Evolutionary conservation across 2,329 filamentous ascomycete genomes (phyloP).

Genomic region (Sporothrix sp.): DNA sequence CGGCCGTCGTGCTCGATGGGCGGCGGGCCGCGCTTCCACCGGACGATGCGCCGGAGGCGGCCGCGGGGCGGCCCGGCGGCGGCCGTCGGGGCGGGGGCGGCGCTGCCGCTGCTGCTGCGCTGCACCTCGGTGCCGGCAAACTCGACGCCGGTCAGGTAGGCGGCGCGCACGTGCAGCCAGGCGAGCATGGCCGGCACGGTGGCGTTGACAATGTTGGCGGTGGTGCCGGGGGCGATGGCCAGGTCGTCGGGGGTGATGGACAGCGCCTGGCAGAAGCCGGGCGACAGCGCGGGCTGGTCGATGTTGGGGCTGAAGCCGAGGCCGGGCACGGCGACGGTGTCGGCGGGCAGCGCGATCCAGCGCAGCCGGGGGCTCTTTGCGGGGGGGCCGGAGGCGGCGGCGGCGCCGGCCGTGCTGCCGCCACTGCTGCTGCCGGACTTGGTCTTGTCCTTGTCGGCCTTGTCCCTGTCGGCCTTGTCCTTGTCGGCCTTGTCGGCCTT

Average conservation of each 20-base stretch:
- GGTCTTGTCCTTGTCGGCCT: not conserved
- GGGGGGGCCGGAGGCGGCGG: no score
- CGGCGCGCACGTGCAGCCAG: slow-evolving; percentile 19
- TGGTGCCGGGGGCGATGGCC: slow-evolving; percentile 8
- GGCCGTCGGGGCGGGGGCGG: not conserved
- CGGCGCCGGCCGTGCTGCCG: no score
- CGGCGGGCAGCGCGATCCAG: slow-evolving; percentile 15
- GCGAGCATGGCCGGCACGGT: slow-evolving; percentile 18
- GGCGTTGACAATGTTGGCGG: slow-evolving; percentile 16
- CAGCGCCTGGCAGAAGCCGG: slow-evolving; percentile 7
- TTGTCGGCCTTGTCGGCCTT: not conserved
- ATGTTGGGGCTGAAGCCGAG: slow-evolving; percentile 16
- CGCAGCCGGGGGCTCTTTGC: not conserved
- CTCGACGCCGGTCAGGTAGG: slow-evolving; percentile 15
- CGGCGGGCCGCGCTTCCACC: slow-evolving; percentile 14
- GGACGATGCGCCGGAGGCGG: slow-evolving; percentile 15
- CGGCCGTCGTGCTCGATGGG: slow-evolving; percentile 16
- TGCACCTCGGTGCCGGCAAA: slow-evolving; percentile 16
- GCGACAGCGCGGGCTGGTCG: slow-evolving; percentile 7
- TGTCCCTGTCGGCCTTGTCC: not conserved
- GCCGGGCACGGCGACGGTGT: slow-evolving; percentile 5
- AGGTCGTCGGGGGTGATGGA: slow-evolving; percentile 5
- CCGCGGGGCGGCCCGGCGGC: slow-evolving; percentile 1
- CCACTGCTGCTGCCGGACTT: not conserved
- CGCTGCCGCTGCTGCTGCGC: slow-evolving; percentile 11